These are phyloP conservation scores for Barnettozyma californica DNA, from an alignment of 805 yeast species.

Conservation along the genomic window DNA sequence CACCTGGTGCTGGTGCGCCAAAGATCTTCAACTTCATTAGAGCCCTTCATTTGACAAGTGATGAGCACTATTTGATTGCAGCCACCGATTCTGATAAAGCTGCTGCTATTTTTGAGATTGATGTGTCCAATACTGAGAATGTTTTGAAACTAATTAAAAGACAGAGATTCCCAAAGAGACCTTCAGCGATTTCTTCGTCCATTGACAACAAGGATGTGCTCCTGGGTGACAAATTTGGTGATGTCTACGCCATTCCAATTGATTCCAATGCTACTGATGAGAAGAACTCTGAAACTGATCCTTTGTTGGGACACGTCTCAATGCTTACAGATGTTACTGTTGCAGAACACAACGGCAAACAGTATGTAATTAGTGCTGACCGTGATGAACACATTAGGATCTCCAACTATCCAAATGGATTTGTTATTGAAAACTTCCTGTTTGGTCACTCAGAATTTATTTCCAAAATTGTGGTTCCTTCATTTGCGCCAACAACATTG, in stretches of 20 bases:
- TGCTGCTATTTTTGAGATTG: constrained; percentile 51
- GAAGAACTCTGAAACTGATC: constrained; percentile 45
- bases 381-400: constrained; percentile 94
- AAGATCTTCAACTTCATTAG: constrained; percentile 64
- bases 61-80: constrained; percentile 53
- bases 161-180: constrained; percentile 85
- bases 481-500: constrained; percentile 44
- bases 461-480: constrained; percentile 55
- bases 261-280: constrained; percentile 31
- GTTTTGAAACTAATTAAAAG: constrained; percentile 53
- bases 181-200: constrained; percentile 76
- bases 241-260: constrained; percentile 64
- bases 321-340: constrained; percentile 79
- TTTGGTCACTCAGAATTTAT: constrained; percentile 87
- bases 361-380: constrained; percentile 71
- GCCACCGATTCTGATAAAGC: constrained; percentile 85
- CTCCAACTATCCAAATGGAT: constrained; percentile 73
- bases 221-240: constrained; percentile 95
- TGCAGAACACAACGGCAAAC: constrained; percentile 37
- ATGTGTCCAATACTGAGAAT: constrained; percentile 20
- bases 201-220: constrained; percentile 52
- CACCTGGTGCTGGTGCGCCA: constrained; percentile 67
- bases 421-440: constrained; percentile 72
- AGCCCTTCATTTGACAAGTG: constrained; percentile 47
- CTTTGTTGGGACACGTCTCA: constrained; percentile 92